phyloP scores from a whole-genome alignment of 805 yeast genomes.

The Saccharomycopsis microspora region DNA sequence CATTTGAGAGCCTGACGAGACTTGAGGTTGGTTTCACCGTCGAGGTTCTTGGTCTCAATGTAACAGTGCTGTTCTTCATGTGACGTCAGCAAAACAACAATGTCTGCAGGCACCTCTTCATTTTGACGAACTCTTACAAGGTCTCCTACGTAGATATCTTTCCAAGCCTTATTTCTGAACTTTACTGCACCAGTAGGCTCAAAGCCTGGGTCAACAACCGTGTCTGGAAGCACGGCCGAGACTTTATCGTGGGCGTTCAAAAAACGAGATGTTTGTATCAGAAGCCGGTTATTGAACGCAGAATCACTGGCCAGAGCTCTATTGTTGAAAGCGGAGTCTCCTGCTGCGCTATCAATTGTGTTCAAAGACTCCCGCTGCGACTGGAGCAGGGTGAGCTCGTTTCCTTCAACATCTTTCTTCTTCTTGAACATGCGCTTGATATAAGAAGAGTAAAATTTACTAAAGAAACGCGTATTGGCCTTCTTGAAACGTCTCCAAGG shows the following conservation, averaged over 20 bases:
- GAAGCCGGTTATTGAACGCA: conserved; percentile 2
- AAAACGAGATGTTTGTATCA: conserved; percentile 15
- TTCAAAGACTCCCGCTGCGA: conserved; percentile 6
- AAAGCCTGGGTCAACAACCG: conserved; percentile 20
- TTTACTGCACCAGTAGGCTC: conserved; percentile 25
- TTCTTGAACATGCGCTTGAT: conserved; percentile 4
- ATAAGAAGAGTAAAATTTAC: not conserved
- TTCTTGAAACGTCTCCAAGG: conserved; percentile 65
- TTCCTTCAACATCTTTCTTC: not conserved
- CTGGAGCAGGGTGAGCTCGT: conserved; percentile 2
- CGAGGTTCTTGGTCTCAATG: conserved; percentile 61
- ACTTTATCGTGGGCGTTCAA: conserved; percentile 13
- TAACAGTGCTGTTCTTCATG: conserved; percentile 59
- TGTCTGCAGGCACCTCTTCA: conserved; percentile 72
- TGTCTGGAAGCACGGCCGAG: conserved; percentile 20
- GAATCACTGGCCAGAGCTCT: not conserved
- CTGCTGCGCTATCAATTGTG: conserved; percentile 1
- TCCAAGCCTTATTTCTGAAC: conserved; percentile 51
- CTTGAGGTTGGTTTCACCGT: conserved; percentile 71
- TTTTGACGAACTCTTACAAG: conserved; percentile 54
- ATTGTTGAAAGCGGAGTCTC: not conserved
- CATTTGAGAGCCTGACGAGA: conserved; percentile 40
- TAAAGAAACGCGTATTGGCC: conserved; percentile 29
- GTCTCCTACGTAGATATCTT: conserved; percentile 67
- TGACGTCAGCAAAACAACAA: conserved; percentile 54